Base-by-base conservation (phyloP, 805 yeast genomes). In the Sugiyamaella lignohabitans region DNA sequence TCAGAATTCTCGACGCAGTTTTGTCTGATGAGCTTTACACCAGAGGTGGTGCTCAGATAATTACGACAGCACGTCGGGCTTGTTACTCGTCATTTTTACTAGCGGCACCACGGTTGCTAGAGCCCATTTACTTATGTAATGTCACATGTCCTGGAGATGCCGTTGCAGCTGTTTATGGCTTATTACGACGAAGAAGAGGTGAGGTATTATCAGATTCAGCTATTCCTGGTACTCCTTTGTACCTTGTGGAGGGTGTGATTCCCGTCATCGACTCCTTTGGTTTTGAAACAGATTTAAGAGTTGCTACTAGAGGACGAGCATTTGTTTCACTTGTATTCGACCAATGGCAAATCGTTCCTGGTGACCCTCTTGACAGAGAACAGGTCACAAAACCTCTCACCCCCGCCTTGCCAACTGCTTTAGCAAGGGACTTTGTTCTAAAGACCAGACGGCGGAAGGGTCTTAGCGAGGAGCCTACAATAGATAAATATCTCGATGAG, bases 201-300 rank as follows among this genome's bases (percentile, higher is more conserved):
- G 69, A 70, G 3, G 67, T 73, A 3, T 59, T 78, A 0, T 51
- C 69, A 4, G 59, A 60, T 0, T 76, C 50, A 0, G 79, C 87
- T 1, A 76, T 91, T 19, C 80, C 79, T 0, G 96, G 87, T 0
- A 81, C 98, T 0, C 84, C 78, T 10, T 64, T 91, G 6, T 78
- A 71, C 56, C 72, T 69, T 49, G 67, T 87, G 0, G 66, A 66
- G 35, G 96, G 89, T 0, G 65, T 63, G 24, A 67, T 93, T 0
- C 98, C 98, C 0, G 93, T 86, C 1, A 84, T 93, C 40, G 98
- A 93, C 53, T 83, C 96, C 1, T 69, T 83, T 45, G 98, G 98
- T 0, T 71, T 93, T 40, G 96, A 87, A 59, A 79, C 95, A 0
- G 98, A 93, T 61, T 66, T 93, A 27, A 66, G 96, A 52, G 63